Conservation (phyloP, 176 grass and related monocot species). For the Lolium rigidum region DNA sequence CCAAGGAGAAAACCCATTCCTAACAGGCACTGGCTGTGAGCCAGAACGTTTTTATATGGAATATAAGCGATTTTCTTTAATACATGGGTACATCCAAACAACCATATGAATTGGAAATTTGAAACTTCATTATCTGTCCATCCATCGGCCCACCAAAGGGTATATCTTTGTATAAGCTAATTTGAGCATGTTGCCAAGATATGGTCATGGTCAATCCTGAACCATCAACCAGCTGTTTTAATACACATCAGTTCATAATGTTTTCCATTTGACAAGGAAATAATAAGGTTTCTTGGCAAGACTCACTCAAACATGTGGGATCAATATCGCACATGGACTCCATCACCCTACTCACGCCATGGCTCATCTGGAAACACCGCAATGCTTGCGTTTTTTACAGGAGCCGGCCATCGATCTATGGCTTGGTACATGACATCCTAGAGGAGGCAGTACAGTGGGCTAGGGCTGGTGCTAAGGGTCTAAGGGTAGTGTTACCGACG, state of each 20-base stretch:
- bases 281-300: slow-evolving; percentile 16
- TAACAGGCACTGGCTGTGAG: not conserved
- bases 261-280: not conserved
- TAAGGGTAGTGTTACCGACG: too few species aligned
- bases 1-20: slow-evolving; percentile 17
- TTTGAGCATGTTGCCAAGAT: not conserved
- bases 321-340: too few species aligned
- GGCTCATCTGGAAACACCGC: too few species aligned
- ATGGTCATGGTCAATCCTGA: slow-evolving; percentile 11
- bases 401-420: too few species aligned
- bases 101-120: slow-evolving; percentile 6
- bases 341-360: too few species aligned
- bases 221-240: too few species aligned
- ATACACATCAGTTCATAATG: not conserved
- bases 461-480: too few species aligned
- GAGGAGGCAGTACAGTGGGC: too few species aligned
- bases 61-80: slow-evolving; percentile 15
- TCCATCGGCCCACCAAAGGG: not conserved
- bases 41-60: slow-evolving; percentile 14
- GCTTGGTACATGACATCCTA: too few species aligned
- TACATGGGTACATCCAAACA: slow-evolving; percentile 1
- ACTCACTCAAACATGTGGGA: not conserved
- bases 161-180: slow-evolving; percentile 14
- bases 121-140: slow-evolving; percentile 8
- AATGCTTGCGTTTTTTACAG: too few species aligned